Conservation (phyloP, 2,329 filamentous ascomycete species). For the Thermomyces lanuginosus region DNA sequence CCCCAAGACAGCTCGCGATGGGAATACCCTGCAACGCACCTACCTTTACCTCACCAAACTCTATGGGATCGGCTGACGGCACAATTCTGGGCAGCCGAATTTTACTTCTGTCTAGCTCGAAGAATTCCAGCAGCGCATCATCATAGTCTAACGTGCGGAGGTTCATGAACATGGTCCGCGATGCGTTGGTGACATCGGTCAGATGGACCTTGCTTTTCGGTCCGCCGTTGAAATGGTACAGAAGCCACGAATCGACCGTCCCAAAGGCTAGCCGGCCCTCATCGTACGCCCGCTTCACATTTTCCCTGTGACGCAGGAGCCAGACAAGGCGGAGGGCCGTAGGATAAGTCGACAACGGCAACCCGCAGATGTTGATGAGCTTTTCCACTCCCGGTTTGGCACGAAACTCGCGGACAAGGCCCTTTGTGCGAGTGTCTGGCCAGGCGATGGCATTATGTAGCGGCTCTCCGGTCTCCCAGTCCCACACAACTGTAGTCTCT, state of each 20-base stretch:
- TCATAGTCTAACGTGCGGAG: slow-evolving; percentile 66
- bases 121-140: slow-evolving; percentile 59
- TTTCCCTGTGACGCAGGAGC: slow-evolving; percentile 56
- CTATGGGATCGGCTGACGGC: slow-evolving; percentile 56
- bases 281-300: slow-evolving; percentile 59
- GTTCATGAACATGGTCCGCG: slow-evolving; percentile 90
- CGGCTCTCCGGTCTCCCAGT: slow-evolving; percentile 61
- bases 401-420: slow-evolving; percentile 63
- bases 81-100: slow-evolving; percentile 68
- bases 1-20: slow-evolving; percentile 73
- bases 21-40: slow-evolving; percentile 52
- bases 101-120: slow-evolving; percentile 56
- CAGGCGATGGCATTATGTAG: slow-evolving; percentile 77
- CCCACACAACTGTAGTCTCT: slow-evolving; percentile 77
- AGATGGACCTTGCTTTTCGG: slow-evolving; percentile 53
- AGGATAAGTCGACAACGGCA: slow-evolving; percentile 77
- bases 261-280: slow-evolving; percentile 64
- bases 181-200: slow-evolving; percentile 76
- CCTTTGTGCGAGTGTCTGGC: slow-evolving; percentile 69
- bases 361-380: slow-evolving; percentile 54
- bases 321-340: slow-evolving; percentile 73
- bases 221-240: slow-evolving; percentile 66
- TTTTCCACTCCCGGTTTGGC: slow-evolving; percentile 48
- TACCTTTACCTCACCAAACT: slow-evolving; percentile 50
- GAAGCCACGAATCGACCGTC: slow-evolving; percentile 75